Percentiles rank a stretch among this genome's conserved stretches.
Evolutionary conservation across 768 basidiomycete species (phyloP).

Genomic region (Auricularia heimuer): DNA sequence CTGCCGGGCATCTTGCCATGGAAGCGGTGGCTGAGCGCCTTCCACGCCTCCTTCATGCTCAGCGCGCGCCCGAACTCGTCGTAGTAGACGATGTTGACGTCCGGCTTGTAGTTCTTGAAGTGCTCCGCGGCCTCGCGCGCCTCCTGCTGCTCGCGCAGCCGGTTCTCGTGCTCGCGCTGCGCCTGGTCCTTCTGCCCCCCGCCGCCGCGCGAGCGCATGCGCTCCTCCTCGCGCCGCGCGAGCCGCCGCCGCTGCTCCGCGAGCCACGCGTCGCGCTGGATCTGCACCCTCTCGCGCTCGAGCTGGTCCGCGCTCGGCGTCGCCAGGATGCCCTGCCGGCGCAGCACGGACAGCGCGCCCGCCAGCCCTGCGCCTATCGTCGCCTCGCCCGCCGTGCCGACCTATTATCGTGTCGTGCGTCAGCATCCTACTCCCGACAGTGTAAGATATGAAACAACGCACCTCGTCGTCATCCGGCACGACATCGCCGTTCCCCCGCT

Average conservation of each 20-base stretch:
- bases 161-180: conserved; percentile 89
- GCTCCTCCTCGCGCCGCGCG: conserved; percentile 73
- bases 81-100: conserved; percentile 91
- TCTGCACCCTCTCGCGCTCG: conserved; percentile 75
- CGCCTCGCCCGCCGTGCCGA: conserved; percentile 67
- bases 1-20: conserved; percentile 95
- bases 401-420: conserved; percentile 15
- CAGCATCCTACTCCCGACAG: too few species aligned
- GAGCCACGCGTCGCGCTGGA: conserved; percentile 82
- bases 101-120: conserved; percentile 94
- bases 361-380: conserved; percentile 79
- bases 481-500: conserved; percentile 20
- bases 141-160: conserved; percentile 84
- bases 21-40: conserved; percentile 94
- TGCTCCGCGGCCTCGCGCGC: conserved; percentile 68
- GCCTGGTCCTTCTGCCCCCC: conserved; percentile 65
- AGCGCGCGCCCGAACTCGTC: conserved; percentile 88
- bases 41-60: conserved; percentile 97
- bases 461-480: conserved; percentile 14
- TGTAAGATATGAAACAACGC: conserved; percentile 17
- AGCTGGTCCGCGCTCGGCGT: conserved; percentile 48
- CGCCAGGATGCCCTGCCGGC: conserved; percentile 84
- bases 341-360: conserved; percentile 77
- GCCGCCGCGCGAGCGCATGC: conserved; percentile 57
- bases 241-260: conserved; percentile 70